Base-by-base conservation (phyloP, 2,329 filamentous ascomycete genomes). In the Verticillium dahliae region DNA sequence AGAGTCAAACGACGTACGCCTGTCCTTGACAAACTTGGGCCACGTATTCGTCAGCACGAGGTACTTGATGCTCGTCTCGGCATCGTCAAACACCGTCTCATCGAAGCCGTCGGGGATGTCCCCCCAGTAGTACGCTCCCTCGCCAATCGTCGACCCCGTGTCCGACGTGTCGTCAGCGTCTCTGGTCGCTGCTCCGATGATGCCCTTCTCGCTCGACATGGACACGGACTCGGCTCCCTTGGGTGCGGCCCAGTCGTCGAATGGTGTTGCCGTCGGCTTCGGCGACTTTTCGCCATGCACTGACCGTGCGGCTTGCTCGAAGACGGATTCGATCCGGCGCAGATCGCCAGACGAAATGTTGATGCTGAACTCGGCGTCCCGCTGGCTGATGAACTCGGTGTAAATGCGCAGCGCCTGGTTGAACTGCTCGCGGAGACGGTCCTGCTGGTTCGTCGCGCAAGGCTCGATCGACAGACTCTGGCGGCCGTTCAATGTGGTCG, bases 331-430 rank as follows among this genome's bases (percentile, higher is more conserved):
- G 1, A 90, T 79, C 38, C 76, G 76, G 62, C 77, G 78, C 60
- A 84, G 80, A 50, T 87, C 80, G 18, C 77, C 71, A 1, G 81
- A 84, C 1, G 86, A 85, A 38, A 90, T 78, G 69, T 90, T 90
- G 73, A 90, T 80, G 54, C 86, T 86, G 65, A 90, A 89, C 62
- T 86, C 82, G 62, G 88, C 86, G 60, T 85, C 83, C 9, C 78
- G 77, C 2, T 81, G 78, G 67, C 83, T 84, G 71, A 90, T 80
- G 67, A 87, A 87, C 56, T 81, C 79, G 57, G 78, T 77, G 69
- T 88, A 90, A 68, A 90, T 87, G 60, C 78, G 76, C 1, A 89
- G 74, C 0, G 86, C 88, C 13, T 77, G 73, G 64, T 83, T 82
- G 73, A 85, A 90, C 14, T 80, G 76, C 61, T 82, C 77, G 38